Conservation (phyloP, 108 stramenopile species). For the Cyclotella atomus region DNA sequence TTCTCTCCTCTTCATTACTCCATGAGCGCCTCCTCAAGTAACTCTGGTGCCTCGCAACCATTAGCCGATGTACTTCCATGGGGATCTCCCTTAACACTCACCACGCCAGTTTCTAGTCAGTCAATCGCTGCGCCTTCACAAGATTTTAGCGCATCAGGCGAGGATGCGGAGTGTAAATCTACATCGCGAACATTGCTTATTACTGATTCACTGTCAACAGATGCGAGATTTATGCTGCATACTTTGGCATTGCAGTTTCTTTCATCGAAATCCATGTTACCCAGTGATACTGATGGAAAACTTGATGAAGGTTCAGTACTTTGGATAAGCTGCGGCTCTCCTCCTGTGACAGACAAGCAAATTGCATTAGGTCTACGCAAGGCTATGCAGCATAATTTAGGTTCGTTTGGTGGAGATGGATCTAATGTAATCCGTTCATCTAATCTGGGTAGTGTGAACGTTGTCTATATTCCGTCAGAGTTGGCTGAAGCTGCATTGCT, state of each 20-base stretch:
- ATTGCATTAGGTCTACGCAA: constrained; percentile 26
- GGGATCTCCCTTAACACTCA: constrained; percentile 1
- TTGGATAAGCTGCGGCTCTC: constrained; percentile 30
- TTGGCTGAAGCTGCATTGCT: constrained; percentile 30
- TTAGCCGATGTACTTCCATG: not conserved
- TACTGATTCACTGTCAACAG: constrained; percentile 41
- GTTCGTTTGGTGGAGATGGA: too few species aligned
- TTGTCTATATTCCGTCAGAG: constrained; percentile 43
- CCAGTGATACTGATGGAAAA: not conserved
- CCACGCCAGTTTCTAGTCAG: not conserved
- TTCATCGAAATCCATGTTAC: constrained; percentile 6
- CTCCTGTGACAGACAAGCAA: constrained; percentile 25
- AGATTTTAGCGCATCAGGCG: not conserved
- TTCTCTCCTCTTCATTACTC: too few species aligned
- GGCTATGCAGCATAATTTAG: constrained; percentile 20
- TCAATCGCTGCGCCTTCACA: not conserved
- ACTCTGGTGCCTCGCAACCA: not conserved
- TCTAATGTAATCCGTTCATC: not conserved
- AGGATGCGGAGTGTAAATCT: not conserved
- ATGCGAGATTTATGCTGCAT: constrained; percentile 45
- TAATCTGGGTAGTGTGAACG: constrained; percentile 16
- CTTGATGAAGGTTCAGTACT: constrained; percentile 43
- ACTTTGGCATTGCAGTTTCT: constrained; percentile 45
- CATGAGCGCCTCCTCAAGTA: not conserved
- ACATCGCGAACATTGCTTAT: constrained; percentile 40